Base-by-base conservation (phyloP, 2,329 filamentous ascomycete genomes). In the Colletotrichum navitas region DNA sequence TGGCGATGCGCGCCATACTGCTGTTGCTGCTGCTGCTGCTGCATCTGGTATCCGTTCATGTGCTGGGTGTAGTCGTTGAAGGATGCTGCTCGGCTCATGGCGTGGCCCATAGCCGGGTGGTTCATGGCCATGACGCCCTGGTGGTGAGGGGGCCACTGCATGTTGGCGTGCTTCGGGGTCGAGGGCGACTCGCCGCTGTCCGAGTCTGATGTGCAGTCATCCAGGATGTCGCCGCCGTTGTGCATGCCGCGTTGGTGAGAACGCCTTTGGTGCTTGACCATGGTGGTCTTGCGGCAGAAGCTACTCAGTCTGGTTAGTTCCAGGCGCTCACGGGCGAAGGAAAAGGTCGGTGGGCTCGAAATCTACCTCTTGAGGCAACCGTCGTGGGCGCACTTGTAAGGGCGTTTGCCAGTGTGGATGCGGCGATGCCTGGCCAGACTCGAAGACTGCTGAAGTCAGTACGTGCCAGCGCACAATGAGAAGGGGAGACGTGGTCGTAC, bases 281-380 rank as follows among this genome's bases (percentile, higher is more conserved):
- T 90, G 66, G 90, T 92, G 6, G 90, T 92, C 79, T 93, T 93
- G 66, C 91, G 86, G 80, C 91, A 93, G 79, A 93, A 93, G 79
- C 91, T 92, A 74, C 14, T 75, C 69, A 41, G 21, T 34, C 32
- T 63, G 62, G 74, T 76, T 74, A 77, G 74, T 74, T 58, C 69
- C 71, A 62, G 34, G 10, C 36, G 41, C 39, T 32, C 26, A 7
- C 16, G 18, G n/a, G 43, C 3, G 26, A 11, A 24, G 21, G 43
- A 32, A n/a, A 36, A n/a, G 32, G 12, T 8, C 36, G n/a, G 21
- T 49, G 66, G 34, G 52, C 32, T 55, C 45, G 55, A 66, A 49
- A 68, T 79, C 73, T 80, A 89, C 87, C 87, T 91, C 81, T 91
- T 92, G 45, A 87, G 79, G 77, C 90, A 92, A 41, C 88, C 88